Conservation (phyloP, 495 filamentous ascomycete genomes). For the Talaromyces liani region DNA sequence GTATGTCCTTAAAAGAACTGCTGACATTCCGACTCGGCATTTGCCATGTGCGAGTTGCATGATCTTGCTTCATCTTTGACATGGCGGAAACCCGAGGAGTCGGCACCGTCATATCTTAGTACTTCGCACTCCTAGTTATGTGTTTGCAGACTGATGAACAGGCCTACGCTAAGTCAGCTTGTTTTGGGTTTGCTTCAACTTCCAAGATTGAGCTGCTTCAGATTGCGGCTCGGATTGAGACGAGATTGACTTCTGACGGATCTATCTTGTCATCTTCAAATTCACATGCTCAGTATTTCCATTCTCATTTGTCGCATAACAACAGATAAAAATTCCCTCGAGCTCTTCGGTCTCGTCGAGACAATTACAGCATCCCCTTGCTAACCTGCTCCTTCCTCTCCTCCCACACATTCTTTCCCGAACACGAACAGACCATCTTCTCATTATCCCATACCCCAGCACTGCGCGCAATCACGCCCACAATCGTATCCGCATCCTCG, state of each 20-base stretch:
- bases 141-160: not conserved
- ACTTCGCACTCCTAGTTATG: not conserved
- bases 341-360: not conserved
- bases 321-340: not conserved
- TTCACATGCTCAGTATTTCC: not conserved
- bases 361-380: conserved; percentile 67
- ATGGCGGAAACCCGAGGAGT: not conserved
- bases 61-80: not conserved
- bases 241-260: not conserved
- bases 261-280: not conserved
- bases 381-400: conserved; percentile 83
- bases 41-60: not conserved
- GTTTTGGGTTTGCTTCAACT: not conserved
- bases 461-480: conserved; percentile 89
- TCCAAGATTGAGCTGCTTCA: not conserved
- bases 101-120: not conserved
- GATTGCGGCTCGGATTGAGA: not conserved
- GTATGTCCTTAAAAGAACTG: not conserved
- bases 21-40: not conserved
- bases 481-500: conserved; percentile 74
- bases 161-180: not conserved
- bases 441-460: conserved; percentile 98
- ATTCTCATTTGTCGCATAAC: not conserved
- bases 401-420: conserved; percentile 96
- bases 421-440: conserved; percentile 92